These are phyloP conservation scores for Didymella glomerata DNA, from an alignment of 2,329 filamentous ascomycete species.

Conservation along the genomic window DNA sequence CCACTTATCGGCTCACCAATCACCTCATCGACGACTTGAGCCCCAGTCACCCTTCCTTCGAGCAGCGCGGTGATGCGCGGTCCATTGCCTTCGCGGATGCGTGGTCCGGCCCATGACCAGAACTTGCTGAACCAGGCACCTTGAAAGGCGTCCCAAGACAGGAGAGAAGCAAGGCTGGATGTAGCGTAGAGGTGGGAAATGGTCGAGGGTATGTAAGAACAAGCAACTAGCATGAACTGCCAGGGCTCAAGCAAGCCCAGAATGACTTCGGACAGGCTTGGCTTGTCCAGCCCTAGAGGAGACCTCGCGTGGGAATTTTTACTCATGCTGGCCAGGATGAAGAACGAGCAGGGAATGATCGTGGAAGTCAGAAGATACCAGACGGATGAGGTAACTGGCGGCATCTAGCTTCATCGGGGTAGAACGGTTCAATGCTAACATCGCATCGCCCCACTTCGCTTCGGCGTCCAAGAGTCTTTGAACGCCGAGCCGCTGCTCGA, in stretches of 20 bases:
- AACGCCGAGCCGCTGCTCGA: neutral
- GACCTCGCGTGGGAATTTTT: neutral
- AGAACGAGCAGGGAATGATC: neutral
- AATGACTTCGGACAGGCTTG: neutral
- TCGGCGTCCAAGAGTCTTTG: neutral
- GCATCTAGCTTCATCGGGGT: neutral
- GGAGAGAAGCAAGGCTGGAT: slow-evolving; percentile 6
- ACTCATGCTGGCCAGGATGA: neutral
- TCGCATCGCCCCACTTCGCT: slow-evolving; percentile 2
- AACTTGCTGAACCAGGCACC: slow-evolving; percentile 28
- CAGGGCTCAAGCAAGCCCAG: slow-evolving; percentile 22
- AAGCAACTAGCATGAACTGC: slow-evolving; percentile 24
- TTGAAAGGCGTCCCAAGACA: slow-evolving; percentile 23
- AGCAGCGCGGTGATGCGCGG: slow-evolving; percentile 27
- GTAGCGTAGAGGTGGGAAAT: slow-evolving; percentile 14
- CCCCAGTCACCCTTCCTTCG: slow-evolving; percentile 26
- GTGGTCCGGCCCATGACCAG: slow-evolving; percentile 24
- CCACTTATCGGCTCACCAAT: slow-evolving; percentile 25
- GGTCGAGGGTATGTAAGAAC: slow-evolving; percentile 21
- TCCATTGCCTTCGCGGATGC: slow-evolving; percentile 22
- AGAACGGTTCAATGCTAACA: neutral
- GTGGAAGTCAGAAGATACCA: slow-evolving; percentile 2
- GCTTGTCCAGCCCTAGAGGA: neutral
- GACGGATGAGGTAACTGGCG: slow-evolving; percentile 6
- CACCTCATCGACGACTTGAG: slow-evolving; percentile 15